Evolutionary conservation across 495 filamentous ascomycete genomes (phyloP).

Genomic region (Neurospora cerealis): DNA sequence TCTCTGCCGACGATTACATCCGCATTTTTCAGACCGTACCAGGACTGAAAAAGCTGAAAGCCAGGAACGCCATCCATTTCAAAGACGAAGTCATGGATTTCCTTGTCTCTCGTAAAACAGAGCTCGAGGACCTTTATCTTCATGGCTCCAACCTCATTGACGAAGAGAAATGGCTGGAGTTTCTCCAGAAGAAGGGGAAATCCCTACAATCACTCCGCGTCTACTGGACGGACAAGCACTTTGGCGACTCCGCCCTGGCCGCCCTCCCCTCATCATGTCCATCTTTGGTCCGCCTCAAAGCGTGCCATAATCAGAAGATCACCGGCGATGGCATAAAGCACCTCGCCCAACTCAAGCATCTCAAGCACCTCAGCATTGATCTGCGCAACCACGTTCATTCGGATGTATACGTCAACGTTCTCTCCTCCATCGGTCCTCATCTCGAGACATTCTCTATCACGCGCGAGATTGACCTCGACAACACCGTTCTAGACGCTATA

Average conservation of each 20-base stretch:
- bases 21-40: constrained; percentile 72
- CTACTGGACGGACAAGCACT: constrained; percentile 60
- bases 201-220: constrained; percentile 59
- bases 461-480: constrained; percentile 45
- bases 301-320: constrained; percentile 46
- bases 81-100: constrained; percentile 75
- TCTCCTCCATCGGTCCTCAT: constrained; percentile 46
- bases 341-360: constrained; percentile 45
- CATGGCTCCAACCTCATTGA: constrained; percentile 72
- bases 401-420: constrained; percentile 46
- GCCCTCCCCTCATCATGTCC: constrained; percentile 48
- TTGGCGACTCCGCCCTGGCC: constrained; percentile 43
- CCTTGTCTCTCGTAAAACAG: constrained; percentile 55
- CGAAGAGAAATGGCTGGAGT: constrained; percentile 57
- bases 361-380: constrained; percentile 66
- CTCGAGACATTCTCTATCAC: constrained; percentile 67
- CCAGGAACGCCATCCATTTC: constrained; percentile 77
- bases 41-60: constrained; percentile 53
- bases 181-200: constrained; percentile 51
- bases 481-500: constrained; percentile 53
- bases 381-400: constrained; percentile 45
- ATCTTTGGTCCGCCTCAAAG: constrained; percentile 60
- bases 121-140: constrained; percentile 53
- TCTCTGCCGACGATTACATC: constrained; percentile 64
- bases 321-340: constrained; percentile 33